Evolutionary conservation across 306 rosid genomes (phyloP), one percentile per base, ranked within the genome.

Genomic region (Astragalus glycyphyllos): DNA sequence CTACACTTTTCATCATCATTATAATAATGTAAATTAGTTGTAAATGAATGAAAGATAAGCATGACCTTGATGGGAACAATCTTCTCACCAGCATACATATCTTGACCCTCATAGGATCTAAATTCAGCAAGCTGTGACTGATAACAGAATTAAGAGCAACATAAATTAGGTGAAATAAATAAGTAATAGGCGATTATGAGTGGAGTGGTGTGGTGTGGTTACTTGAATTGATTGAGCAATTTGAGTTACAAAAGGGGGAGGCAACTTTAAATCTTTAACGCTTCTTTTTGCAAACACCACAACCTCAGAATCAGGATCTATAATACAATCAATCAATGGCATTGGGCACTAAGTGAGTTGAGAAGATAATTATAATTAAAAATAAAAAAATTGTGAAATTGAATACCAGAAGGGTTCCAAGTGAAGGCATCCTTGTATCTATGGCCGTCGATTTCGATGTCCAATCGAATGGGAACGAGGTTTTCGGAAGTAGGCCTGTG

Each of bases 171-270:
- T n/a, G 11, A 58, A 34, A 53, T 26, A 26, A 26, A 2, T 26
- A 26, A 26, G 31, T 1, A 26, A 26, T 4, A 26, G 31, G 31
- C 31, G 3, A 26, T 26, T 2, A 26, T 3, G 2, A 1, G 2
- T 1, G 29, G 29, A 1, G 29, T 23, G 2, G 31, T 26, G 31
- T 26, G 31, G 31, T 26, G 31, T 26, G 4, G 44, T 34, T 5
- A 90, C 96, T 82, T 90, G 96, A 83, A 92, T 92, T 49, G 98
- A 88, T 57, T 82, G 86, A 76, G 92, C 95, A 68, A 90, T 89
- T 54, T 81, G 92, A 8, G 94, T 91, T 1, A 90, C 82, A 53
- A 89, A 89, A 54, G 83, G 85, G 0, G 92, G 95, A 68, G 96
- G 96, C 12, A 94, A 91, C 82, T 87, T 87, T 65, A 94, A 81